Base-by-base conservation (phyloP, 164 flowering plant genomes). In the Cinnamomum chago region DNA sequence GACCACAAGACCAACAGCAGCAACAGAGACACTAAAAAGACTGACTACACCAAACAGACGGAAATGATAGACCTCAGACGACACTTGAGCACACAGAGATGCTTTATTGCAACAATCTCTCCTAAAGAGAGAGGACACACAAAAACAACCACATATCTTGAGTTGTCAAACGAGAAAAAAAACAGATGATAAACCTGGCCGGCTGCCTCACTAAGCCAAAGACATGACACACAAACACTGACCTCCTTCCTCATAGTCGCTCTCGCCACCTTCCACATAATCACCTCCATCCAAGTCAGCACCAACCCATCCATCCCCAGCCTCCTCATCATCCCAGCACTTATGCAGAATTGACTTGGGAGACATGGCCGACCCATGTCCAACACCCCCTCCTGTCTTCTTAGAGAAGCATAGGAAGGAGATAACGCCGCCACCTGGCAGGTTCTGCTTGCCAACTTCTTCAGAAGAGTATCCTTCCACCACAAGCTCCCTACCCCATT, bases 401-500 rank as follows among this genome's bases (percentile, higher is more conserved):
- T 22, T 67, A 30, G 72, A 15, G 71, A 83, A 89, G 11, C 84
- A 76, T 50, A 67, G 76, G 79, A 85, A 88, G 70, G 85, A 75
- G 14, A 90, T 33, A 40, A 71, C 78, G 5, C 84, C 82, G 0
- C 89, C 89, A 3, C 86, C 85, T 6, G 85, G 75, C 12, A 90
- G 72, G 27, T 81, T 86, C 77, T 86, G 86, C 76, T 77, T 77
- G 74, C 79, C 80, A 70, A 64, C 73, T 1, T 70, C 67, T 74
- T 75, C 81, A 58, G 86, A 82, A 35, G 74, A 4, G 78, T 85
- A 86, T 5, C 88, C 90, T 0, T 72, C 83, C 76, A 88, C 81
- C 20, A 62, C 74, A 13, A 68, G 76, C 6, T 20, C 33, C 52
- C 22, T 55, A 47, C 84, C 84, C 84, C 86, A 82, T 67, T 58